phyloP scores from a whole-genome alignment of 2,329 filamentous ascomycete genomes.

The Gyromitra esculenta region DNA sequence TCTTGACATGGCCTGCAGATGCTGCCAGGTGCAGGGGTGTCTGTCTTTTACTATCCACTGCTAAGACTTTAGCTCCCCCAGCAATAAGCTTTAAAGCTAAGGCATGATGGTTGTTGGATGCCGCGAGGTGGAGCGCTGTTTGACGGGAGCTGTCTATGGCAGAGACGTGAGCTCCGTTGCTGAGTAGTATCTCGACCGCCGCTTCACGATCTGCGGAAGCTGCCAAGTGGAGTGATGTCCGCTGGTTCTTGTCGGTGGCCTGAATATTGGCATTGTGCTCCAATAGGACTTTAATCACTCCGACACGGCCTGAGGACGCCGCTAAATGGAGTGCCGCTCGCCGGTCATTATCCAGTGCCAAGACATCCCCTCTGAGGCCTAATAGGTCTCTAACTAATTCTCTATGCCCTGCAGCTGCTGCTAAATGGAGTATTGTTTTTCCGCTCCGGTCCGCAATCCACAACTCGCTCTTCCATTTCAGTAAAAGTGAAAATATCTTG shows the following conservation, averaged over 20 bases:
- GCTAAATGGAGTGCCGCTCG: background rate
- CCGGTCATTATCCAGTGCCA: background rate
- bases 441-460: no score
- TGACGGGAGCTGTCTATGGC: background rate
- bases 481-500: no score
- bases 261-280: no score
- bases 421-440: no score
- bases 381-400: background rate
- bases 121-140: background rate
- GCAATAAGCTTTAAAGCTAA: background rate
- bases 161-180: background rate
- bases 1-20: background rate
- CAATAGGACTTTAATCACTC: no score
- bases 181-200: background rate
- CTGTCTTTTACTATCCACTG: background rate
- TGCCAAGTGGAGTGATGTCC: background rate
- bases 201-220: background rate
- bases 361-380: background rate
- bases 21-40: background rate
- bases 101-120: background rate
- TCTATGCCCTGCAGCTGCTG: no score
- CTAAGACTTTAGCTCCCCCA: background rate
- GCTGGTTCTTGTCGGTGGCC: background rate
- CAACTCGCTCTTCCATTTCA: no score
- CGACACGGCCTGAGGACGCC: no score